Base-by-base conservation (phyloP, 2,329 filamentous ascomycete genomes). In the Paraphaeosphaeria sporulosa region DNA sequence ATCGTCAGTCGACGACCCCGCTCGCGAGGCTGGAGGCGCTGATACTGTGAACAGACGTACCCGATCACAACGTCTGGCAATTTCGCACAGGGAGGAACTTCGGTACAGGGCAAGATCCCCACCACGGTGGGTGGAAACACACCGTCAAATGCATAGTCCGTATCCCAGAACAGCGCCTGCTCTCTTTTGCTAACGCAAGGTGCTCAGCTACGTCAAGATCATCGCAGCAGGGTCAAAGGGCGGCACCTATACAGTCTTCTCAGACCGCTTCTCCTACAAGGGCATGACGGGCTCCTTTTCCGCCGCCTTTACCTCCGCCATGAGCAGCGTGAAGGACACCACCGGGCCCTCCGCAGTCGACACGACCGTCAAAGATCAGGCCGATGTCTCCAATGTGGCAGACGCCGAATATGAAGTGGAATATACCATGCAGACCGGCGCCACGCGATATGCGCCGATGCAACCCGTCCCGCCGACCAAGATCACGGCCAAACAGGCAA, bases 241-340 rank as follows among this genome's bases (percentile, higher is more conserved):
- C 40, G 84, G 84, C 34, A 83, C 82, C 4, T 79, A 87, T 21
- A 84, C 82, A 58, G 87, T 85, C 68, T 90, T 83, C 72, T 90
- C 88, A 12, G 68, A 79, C 52, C 87, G 88, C 62, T 92, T 92
- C 76, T 83, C 85, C n/a, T 78, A 90, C 55, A 81, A 80, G 12
- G 84, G 83, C 66, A 90, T 91, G 88, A 88, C 84, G 2, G 88
- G 88, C 40, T 77, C 77, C 4, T 89, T 89, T 68, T 77, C 82
- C 1, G 61, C 80, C 1, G 70, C 69, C 40, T 75, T 85, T 49
- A 66, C 70, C 25, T n/a, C 86, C 83, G 70, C 68, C 5, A 58
- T 71, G 42, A 61, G 65, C 32, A 56, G 57, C 13, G 65, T 76
- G 21, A 61, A 57, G 10, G 71, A 66, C 58, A 76, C 76, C 19